Conservation (phyloP, 1,139 yeast species). For the Hemisphaericaspora subhashii region DNA sequence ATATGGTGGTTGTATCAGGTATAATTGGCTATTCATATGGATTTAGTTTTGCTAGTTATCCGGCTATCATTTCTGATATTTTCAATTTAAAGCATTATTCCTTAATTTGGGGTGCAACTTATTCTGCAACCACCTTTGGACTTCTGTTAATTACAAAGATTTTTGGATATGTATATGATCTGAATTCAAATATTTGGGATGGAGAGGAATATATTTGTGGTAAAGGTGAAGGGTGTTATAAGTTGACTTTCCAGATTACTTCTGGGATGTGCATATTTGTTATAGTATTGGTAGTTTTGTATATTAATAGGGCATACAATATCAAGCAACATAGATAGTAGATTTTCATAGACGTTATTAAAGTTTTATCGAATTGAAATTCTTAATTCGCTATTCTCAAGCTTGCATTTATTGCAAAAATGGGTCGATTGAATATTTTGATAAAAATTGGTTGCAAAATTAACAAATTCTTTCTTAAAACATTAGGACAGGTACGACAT, state of each 20-base stretch:
- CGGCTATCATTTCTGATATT: constrained; percentile 74
- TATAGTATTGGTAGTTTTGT: constrained; percentile 22
- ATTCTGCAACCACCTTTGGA: constrained; percentile 52
- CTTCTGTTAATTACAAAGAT: constrained; percentile 38
- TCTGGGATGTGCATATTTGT: constrained; percentile 27
- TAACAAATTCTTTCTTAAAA: no score
- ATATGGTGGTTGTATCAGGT: constrained; percentile 50
- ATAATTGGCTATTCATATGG: constrained; percentile 80
- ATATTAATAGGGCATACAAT: constrained; percentile 20
- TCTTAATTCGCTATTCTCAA: no score
- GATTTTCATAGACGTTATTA: neutral
- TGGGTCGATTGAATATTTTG: no score
- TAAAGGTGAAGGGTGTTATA: constrained; percentile 41
- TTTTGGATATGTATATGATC: constrained; percentile 42
- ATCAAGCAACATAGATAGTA: neutral
- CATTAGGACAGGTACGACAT: no score
- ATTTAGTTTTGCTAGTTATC: constrained; percentile 74
- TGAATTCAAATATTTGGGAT: constrained; percentile 28
- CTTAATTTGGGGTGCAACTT: constrained; percentile 77
- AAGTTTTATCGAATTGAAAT: neutral
- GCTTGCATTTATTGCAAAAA: no score
- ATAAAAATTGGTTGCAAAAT: no score
- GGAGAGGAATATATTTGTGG: constrained; percentile 30
- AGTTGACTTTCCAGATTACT: constrained; percentile 37
- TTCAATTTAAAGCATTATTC: constrained; percentile 74